Evolutionary conservation across 805 yeast genomes (phyloP).

Genomic region (Candida jianshihensis): DNA sequence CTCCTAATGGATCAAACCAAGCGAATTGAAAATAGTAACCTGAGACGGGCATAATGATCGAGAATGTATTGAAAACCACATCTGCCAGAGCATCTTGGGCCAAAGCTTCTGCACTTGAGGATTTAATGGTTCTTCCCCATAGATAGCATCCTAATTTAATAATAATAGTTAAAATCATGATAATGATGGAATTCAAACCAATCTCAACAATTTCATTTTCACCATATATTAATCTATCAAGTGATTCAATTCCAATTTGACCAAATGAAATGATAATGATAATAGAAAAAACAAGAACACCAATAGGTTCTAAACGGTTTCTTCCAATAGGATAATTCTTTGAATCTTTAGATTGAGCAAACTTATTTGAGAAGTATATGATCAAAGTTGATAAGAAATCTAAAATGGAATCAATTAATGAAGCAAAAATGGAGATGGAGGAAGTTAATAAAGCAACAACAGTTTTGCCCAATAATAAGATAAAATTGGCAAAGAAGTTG

Average conservation of each 20-base stretch:
- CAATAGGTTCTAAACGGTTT: constrained; percentile 68
- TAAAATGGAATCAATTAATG: constrained; percentile 67
- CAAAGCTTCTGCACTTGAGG: constrained; percentile 68
- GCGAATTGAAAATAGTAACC: constrained; percentile 48
- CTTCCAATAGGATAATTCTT: constrained; percentile 63
- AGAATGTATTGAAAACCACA: constrained; percentile 63
- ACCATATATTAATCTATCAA: constrained; percentile 36
- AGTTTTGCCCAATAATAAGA: constrained; percentile 53
- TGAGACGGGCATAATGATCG: constrained; percentile 60
- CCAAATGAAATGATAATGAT: constrained; percentile 64
- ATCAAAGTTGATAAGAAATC: constrained; percentile 72
- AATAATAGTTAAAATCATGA: constrained; percentile 59
- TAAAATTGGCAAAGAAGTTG: constrained; percentile 52
- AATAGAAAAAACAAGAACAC: constrained; percentile 66
- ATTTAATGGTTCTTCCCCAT: constrained; percentile 53
- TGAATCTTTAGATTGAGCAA: constrained; percentile 41
- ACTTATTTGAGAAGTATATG: constrained; percentile 53
- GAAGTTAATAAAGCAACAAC: constrained; percentile 55
- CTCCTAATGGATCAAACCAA: constrained; percentile 78
- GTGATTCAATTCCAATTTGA: constrained; percentile 64
- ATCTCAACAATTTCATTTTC: constrained; percentile 38
- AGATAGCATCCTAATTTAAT: constrained; percentile 55
- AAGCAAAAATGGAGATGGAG: constrained; percentile 73
- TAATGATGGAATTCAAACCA: constrained; percentile 41
- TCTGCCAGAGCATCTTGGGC: constrained; percentile 82